Percentiles rank a stretch among this genome's conserved stretches.
Evolutionary conservation across 2,329 filamentous ascomycete species (phyloP).

Genomic region (Zarea fungicola): DNA sequence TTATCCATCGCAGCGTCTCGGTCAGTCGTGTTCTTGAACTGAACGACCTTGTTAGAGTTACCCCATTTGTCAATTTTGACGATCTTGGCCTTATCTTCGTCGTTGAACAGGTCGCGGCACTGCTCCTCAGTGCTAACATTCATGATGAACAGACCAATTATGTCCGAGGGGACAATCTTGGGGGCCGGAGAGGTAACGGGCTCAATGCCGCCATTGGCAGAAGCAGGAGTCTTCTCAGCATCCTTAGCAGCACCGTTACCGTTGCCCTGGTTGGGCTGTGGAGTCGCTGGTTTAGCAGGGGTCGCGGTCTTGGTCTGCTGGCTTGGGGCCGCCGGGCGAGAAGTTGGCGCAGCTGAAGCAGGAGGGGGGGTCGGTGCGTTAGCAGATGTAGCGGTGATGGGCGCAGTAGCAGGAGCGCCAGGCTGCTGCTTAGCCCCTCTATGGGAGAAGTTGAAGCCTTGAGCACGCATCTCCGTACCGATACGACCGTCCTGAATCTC

Average conservation of each 20-base stretch:
- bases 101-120: slow-evolving; percentile 72
- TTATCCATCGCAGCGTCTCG: slow-evolving; percentile 73
- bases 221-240: slow-evolving; percentile 47
- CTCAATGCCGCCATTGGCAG: slow-evolving; percentile 51
- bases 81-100: slow-evolving; percentile 81
- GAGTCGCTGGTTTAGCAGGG: slow-evolving; percentile 37
- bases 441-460: slow-evolving; percentile 99
- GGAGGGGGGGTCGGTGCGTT: slow-evolving; percentile 26
- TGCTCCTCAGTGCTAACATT: slow-evolving; percentile 80
- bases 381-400: slow-evolving; percentile 28
- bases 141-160: slow-evolving; percentile 84
- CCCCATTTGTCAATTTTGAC: slow-evolving; percentile 72
- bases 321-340: slow-evolving; percentile 31
- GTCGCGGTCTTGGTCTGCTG: slow-evolving; percentile 31
- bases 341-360: slow-evolving; percentile 23
- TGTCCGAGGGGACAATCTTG: slow-evolving; percentile 58
- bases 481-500: slow-evolving; percentile 95
- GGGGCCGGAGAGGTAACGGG: slow-evolving; percentile 52
- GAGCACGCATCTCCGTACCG: slow-evolving; percentile 96
- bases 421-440: slow-evolving; percentile 74
- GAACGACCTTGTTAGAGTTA: slow-evolving; percentile 75
- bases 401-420: slow-evolving; percentile 33
- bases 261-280: slow-evolving; percentile 44
- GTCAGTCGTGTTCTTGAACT: slow-evolving; percentile 75
- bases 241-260: slow-evolving; percentile 47